Evolutionary conservation across 257 asterid genomes (phyloP), one percentile per base, ranked within the genome.

Genomic region (Solanum verrucosum): DNA sequence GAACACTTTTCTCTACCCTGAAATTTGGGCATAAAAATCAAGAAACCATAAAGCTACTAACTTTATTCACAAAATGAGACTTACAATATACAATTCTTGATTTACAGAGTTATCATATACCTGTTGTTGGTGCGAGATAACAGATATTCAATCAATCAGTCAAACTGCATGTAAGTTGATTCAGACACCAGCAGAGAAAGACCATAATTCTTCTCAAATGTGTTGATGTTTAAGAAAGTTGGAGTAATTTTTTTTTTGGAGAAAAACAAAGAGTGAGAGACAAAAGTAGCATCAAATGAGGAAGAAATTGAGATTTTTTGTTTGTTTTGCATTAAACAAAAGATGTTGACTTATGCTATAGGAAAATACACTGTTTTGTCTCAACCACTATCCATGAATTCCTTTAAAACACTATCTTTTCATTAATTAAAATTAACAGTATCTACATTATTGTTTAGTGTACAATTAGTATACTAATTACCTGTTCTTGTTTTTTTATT

Each of bases 341-440:
- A 63, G 89, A 83, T 63, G 86, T 84, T 73, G 88, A 89, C 83
- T 44, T 71, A 63, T 83, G 89, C 20, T 60, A 71, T 71, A 35
- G 44, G 70, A n/a, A 63, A 65, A 65, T 87, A 73, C 68, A 59
- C 13, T 46, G 42, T 71, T 87, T 87, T 84, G 78, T 38, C 68
- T 83, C 89, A 89, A 87, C 91, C 46, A 87, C 86, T 83, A 68
- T 29, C 81, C 81, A 85, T 67, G 42, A 85, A 85, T 65, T 67
- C 44, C 21, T 85, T 85, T 68, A 67, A 21, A 37, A 63, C 29
- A 67, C 56, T 68, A 85, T 71, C 82, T 40, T 68, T 6, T 25
- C 13, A 16, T 44, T 16, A 65, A 68, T 27, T 27, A 40, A 29
- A 85, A 9, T 3, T 85, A 27, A 85, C 40, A 81, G 40, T 46